Base-by-base conservation (phyloP, 202 grass and related monocot genomes). In the Elaeis oleifera region DNA sequence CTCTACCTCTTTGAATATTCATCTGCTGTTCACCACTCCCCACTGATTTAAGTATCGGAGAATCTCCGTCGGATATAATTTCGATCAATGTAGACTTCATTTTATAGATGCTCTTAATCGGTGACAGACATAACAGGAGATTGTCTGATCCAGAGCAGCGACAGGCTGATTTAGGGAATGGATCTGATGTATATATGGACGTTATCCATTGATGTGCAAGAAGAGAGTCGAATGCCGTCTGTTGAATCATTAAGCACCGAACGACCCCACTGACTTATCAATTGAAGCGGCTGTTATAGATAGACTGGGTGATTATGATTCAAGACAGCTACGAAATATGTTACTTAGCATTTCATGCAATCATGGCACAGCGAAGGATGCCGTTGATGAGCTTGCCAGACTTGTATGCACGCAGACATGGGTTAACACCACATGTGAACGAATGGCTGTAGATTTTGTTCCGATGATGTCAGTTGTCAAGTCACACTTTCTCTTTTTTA, bases 211-310 rank as follows among this genome's bases (percentile, higher is more conserved):
- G 80, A 20, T 20, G 20, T 20, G 20, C 20, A 20, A 20, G 20
- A 20, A 20, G 20, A 64, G 26, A 85, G 68, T 8, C 79, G 77
- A 22, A 60, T 90, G 49, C 90, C 90, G 24, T 80, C 85, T 3
- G 68, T 95, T 7, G 90, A 89, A 23, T 89, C 90, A 4, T 68
- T 95, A 55, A 90, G 26, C 60, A 52, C 81, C 65, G 55, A 71
- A 14, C 75, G 73, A 19, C 83, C 85, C 20, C 20, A 20, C 0
- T 20, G 20, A 20, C 20, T 20, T 20, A n/a, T 71, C 83, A 4
- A 65, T 95, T 26, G 82, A 90, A 76, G 85, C 79, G 23, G 80
- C 73, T 78, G 27, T 84, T 50, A 54, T 87, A 17, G 85, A 95
- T 71, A 90, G 76, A 70, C 76, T 71, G 25, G 56, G 48, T 18